These are phyloP conservation scores for Dendrobium catenatum DNA, from an alignment of 106 monocot species.

Conservation along the genomic window DNA sequence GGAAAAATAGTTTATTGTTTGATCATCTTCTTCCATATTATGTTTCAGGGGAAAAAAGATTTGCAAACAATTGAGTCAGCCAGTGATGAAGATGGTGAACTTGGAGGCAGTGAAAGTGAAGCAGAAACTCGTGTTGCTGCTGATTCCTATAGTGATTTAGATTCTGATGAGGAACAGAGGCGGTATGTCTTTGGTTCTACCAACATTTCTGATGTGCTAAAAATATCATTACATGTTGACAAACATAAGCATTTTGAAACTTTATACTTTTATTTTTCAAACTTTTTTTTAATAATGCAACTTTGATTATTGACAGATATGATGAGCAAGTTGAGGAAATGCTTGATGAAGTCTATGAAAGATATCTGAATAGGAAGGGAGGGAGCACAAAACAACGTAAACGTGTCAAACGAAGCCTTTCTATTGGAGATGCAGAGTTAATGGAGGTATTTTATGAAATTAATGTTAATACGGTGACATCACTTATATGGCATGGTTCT, in stretches of 20 bases:
- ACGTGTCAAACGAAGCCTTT: constrained; percentile 31
- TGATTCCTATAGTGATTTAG: constrained; percentile 40
- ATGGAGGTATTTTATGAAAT: constrained; percentile 28
- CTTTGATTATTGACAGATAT: constrained; percentile 29
- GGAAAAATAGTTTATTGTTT: neutral
- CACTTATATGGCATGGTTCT: neutral
- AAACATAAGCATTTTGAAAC: neutral
- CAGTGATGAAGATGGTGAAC: constrained; percentile 37
- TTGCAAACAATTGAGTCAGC: constrained; percentile 54
- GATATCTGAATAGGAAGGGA: constrained; percentile 57
- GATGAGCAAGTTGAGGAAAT: constrained; percentile 61
- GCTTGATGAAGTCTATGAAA: constrained; percentile 71
- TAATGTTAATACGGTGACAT: neutral
- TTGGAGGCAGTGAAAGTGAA: constrained; percentile 61
- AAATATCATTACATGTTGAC: neutral
- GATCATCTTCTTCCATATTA: neutral
- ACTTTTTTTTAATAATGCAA: neutral
- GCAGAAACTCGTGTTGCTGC: constrained; percentile 10
- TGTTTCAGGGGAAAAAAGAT: constrained; percentile 65
- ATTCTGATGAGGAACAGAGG: constrained; percentile 71
- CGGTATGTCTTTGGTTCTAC: constrained; percentile 27
- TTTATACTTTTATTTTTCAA: neutral
- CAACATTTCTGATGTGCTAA: neutral
- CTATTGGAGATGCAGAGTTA: constrained; percentile 31
- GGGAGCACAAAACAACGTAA: constrained; percentile 45